phyloP scores from a whole-genome alignment of 805 yeast species.

The Kodamaea fukazawae region DNA sequence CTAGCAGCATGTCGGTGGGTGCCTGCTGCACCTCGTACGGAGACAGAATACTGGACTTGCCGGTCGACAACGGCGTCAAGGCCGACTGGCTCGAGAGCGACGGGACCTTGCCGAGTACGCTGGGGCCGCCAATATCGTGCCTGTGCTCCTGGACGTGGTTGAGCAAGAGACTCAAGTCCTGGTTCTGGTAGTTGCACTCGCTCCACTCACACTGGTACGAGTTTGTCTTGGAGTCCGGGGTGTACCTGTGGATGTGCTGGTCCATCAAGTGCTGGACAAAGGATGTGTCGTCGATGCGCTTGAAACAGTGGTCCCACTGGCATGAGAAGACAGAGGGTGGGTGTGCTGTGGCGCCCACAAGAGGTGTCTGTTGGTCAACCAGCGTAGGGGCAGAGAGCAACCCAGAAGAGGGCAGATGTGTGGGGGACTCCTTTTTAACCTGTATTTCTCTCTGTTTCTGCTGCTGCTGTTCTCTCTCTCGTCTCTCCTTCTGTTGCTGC shows the following conservation, averaged over 20 bases:
- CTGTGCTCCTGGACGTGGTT: conserved; percentile 48
- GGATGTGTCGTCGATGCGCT: conserved; percentile 32
- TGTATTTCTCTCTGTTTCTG: not conserved
- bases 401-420: too few relatives aligned
- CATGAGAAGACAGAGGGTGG: conserved; percentile 6
- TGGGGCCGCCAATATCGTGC: conserved; percentile 1
- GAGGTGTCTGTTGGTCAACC: not conserved
- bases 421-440: too few relatives aligned
- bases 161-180: conserved; percentile 52
- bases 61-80: conserved; percentile 5
- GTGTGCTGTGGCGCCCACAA: not conserved
- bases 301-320: conserved; percentile 65
- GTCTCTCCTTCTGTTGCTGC: conserved; percentile 10
- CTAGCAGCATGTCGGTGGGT: not conserved
- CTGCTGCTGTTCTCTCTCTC: conserved; percentile 2
- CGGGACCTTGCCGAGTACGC: not conserved
- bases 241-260: conserved; percentile 52
- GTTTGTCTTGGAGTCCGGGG: conserved; percentile 17
- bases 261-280: conserved; percentile 39
- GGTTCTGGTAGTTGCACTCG: conserved; percentile 59
- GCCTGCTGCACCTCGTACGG: conserved; percentile 1
- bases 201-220: conserved; percentile 68
- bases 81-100: conserved; percentile 1
- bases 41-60: conserved; percentile 4
- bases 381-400: too few relatives aligned